phyloP scores from a whole-genome alignment of 2,329 filamentous ascomycete genomes.

The Tricladium varicosporioides region DNA sequence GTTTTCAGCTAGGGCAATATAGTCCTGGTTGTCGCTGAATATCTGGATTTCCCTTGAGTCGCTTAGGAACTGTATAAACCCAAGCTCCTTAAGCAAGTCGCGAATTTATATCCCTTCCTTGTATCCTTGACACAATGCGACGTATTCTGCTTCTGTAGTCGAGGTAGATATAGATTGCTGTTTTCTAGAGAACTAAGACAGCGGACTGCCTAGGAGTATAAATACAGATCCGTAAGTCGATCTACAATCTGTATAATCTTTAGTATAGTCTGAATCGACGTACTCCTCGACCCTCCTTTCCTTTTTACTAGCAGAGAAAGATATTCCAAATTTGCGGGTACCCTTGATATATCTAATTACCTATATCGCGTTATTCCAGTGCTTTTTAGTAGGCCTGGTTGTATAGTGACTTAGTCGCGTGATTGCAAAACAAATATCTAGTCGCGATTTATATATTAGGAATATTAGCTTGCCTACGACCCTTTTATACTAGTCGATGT shows the following conservation, averaged over 20 bases:
- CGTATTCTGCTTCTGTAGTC: not conserved
- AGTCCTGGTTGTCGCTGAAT: no score
- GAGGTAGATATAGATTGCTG: no score
- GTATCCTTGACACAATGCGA: not conserved
- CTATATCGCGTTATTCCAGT: not conserved
- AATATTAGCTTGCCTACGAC: not conserved
- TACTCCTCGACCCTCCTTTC: not conserved
- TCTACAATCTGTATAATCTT: not conserved
- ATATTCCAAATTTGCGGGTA: not conserved
- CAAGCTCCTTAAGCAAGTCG: not conserved
- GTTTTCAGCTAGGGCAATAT: conserved; percentile 1
- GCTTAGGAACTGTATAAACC: no score
- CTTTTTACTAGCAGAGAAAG: not conserved
- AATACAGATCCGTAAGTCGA: not conserved
- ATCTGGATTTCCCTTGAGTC: no score
- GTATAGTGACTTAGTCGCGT: not conserved
- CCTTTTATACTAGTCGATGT: not conserved
- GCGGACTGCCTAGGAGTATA: not conserved
- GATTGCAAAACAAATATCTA: no score
- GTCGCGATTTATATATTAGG: no score
- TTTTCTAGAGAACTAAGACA: not conserved
- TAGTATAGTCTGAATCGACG: not conserved
- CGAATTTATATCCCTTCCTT: not conserved
- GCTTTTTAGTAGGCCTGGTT: not conserved
- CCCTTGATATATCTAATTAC: not conserved